Percentiles rank a stretch among this genome's conserved stretches.
These are phyloP conservation scores for Penicillium sp. DNA, from an alignment of 2,329 filamentous ascomycete species.

Conservation along the genomic window DNA sequence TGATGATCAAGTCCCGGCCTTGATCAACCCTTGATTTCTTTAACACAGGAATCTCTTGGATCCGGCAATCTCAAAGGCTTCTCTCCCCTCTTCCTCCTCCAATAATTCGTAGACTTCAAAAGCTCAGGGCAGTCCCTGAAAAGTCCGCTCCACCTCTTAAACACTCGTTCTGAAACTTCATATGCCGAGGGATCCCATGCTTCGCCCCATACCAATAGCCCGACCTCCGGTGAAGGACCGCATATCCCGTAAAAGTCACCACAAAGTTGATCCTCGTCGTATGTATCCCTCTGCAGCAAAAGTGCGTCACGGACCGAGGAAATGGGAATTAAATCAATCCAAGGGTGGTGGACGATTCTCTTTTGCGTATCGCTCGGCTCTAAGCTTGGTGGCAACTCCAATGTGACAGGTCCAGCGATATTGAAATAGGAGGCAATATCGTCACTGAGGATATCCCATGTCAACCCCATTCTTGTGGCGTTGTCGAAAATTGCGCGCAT, in stretches of 20 bases:
- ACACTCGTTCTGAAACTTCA: conserved; percentile 27
- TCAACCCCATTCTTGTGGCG: conserved; percentile 14
- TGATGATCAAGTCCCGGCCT: neutral
- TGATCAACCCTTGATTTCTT: conserved; percentile 4
- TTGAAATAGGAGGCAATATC: conserved; percentile 20
- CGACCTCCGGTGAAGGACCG: conserved; percentile 6
- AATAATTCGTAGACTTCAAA: conserved; percentile 25
- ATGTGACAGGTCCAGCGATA: conserved; percentile 8
- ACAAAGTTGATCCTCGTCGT: conserved; percentile 26
- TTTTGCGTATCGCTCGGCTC: conserved; percentile 14
- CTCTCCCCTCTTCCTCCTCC: conserved; percentile 23
- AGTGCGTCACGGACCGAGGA: conserved; percentile 24
- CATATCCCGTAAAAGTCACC: conserved; percentile 17
- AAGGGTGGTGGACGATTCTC: conserved; percentile 25
- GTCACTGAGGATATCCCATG: conserved; percentile 10
- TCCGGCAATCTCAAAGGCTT: conserved; percentile 3
- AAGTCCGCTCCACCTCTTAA: conserved; percentile 26
- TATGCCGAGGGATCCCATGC: conserved; percentile 30
- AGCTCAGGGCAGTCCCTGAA: conserved; percentile 25
- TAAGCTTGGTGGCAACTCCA: conserved; percentile 15
- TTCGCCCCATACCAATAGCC: conserved; percentile 29
- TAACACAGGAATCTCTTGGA: neutral
- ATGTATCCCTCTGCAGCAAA: conserved; percentile 9
- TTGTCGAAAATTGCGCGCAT: conserved; percentile 13
- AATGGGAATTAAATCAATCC: conserved; percentile 30